Base-by-base conservation (phyloP, 352 stramenopile genomes). In the Pythium pectinolyticum region DNA sequence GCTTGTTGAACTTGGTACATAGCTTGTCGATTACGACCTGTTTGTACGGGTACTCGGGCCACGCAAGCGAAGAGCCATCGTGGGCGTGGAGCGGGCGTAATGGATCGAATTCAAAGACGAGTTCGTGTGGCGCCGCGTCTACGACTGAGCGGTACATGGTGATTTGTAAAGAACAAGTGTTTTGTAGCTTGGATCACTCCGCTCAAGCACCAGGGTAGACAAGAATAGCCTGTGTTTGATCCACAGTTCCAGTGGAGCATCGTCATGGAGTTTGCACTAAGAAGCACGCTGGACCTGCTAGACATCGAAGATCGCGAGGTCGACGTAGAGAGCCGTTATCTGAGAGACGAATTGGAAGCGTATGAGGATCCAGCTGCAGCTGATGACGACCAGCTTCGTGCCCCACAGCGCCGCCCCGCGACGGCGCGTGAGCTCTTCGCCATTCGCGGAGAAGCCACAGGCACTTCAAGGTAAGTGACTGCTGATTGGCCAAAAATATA, bases 21-120 rank as follows among this genome's bases (percentile, higher is more conserved):
- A 89, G 73, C 9, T 75, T 78, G 14, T 88, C 71, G 30, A 90
- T 81, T 19, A 68, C 47, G 50, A 87, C 78, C 58, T 88, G 79
- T 56, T 90, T 90, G 73, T 82, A 90, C 0, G 82, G 82, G 58
- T 72, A 90, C 54, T 89, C 82, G 14, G 74, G 76, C 82, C 79
- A 90, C 43, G 54, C 57, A 32, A 90, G 57, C 25, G 66, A 49
- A 20, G 79, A 80, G 41, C 75, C 66, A 5, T 78, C 63, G 35
- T 76, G 73, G 11, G 77, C 70, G 50, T 90, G 77, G 5, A 79
- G 57, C 15, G 76, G 59, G 5, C 68, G 67, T 14, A 90, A 35
- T 7, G 79, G 79, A 41, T 90, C 82, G 49, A 88, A 89, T 6
- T 74, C 71, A 48, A 90, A 87, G 45, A 56, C 55, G 1, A 90